Conservation (phyloP, 2,329 filamentous ascomycete species). For the Fusarium vanettenii region DNA sequence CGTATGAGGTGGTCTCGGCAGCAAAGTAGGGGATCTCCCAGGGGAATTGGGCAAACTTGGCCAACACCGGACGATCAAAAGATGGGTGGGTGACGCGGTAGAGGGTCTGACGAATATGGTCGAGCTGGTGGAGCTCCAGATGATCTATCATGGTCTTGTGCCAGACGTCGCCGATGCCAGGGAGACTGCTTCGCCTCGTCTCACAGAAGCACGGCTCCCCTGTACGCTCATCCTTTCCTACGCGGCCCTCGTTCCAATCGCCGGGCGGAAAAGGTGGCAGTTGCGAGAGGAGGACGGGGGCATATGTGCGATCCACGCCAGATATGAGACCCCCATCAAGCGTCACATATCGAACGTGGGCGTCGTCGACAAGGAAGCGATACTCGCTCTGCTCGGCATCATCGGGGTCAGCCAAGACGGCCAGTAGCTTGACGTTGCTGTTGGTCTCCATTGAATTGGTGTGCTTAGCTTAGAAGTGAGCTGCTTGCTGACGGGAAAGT, state of each 20-base stretch:
- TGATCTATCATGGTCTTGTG: conserved; percentile 49
- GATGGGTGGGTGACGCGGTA: conserved; percentile 40
- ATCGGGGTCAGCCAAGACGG: conserved; percentile 41
- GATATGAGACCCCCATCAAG: conserved; percentile 50
- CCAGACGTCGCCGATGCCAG: conserved; percentile 50
- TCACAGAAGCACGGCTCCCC: conserved; percentile 44
- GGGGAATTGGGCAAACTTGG: conserved; percentile 44
- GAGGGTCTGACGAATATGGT: conserved; percentile 44
- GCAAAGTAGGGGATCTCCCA: conserved; percentile 48
- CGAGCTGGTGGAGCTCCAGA: conserved; percentile 44
- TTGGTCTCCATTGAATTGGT: conserved; percentile 26
- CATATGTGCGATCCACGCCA: conserved; percentile 48
- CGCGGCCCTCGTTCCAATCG: conserved; percentile 54
- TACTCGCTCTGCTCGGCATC: conserved; percentile 48
- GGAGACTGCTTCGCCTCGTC: conserved; percentile 40
- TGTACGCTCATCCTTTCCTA: conserved; percentile 42
- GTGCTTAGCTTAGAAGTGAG: neutral
- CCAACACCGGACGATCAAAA: conserved; percentile 37
- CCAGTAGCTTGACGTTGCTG: conserved; percentile 41
- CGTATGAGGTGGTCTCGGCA: conserved; percentile 46
- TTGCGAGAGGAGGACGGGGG: conserved; percentile 45
- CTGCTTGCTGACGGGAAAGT: neutral
- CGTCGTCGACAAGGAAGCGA: conserved; percentile 51
- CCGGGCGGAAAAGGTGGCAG: conserved; percentile 53
- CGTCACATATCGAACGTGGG: conserved; percentile 54